phyloP scores from a whole-genome alignment of 148 eudicot genomes.

The Heliamphora exappendiculata region DNA sequence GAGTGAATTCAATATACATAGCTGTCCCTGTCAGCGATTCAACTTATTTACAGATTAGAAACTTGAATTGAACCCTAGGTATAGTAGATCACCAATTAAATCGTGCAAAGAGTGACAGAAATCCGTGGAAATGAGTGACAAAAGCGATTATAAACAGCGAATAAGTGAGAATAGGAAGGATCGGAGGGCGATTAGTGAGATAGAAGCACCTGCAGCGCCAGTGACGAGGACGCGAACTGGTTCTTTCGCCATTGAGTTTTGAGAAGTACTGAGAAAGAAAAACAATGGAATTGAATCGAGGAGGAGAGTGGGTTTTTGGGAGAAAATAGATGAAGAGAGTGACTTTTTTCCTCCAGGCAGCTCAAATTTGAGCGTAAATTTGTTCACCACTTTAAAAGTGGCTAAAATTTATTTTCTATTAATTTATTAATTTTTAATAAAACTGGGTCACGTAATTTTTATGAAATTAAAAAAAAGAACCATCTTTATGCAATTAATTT shows the following conservation, averaged over 20 bases:
- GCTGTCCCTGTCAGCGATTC: too few species aligned
- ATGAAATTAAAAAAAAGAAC: too few species aligned
- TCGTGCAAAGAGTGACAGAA: background rate
- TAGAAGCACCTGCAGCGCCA: constrained; percentile 65
- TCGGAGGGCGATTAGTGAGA: background rate
- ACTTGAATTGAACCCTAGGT: too few species aligned
- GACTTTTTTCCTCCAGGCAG: too few species aligned
- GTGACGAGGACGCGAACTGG: constrained; percentile 75
- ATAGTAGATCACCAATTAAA: background rate
- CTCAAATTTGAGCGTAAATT: too few species aligned
- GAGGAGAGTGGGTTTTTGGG: background rate
- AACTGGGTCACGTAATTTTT: too few species aligned
- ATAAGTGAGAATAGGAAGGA: background rate
- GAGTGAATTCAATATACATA: background rate
- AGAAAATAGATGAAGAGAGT: background rate
- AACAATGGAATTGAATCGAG: too few species aligned
- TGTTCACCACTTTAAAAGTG: too few species aligned
- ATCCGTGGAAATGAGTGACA: background rate
- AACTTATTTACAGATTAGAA: too few species aligned
- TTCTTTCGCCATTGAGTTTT: constrained; percentile 46
- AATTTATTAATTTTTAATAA: too few species aligned
- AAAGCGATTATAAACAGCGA: background rate
- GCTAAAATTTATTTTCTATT: too few species aligned
- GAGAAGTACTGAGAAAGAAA: background rate
- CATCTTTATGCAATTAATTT: too few species aligned